A percentile compares a stretch with the other conserved stretches of the same genome.
phyloP scores from a whole-genome alignment of 2,329 filamentous ascomycete species.

The Nigrospora osmanthi region DNA sequence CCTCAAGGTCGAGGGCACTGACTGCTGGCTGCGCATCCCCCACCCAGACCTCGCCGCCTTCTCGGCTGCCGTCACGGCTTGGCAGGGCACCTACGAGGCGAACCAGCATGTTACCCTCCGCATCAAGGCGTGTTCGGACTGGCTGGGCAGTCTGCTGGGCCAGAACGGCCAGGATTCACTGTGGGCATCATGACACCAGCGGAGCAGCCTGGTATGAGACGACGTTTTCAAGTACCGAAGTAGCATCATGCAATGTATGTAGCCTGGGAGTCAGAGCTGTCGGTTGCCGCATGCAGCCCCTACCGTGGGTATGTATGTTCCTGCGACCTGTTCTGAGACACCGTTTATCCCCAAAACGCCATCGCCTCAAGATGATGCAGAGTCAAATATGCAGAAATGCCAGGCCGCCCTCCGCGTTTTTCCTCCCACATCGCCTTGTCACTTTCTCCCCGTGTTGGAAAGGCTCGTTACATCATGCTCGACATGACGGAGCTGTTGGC shows the following conservation, averaged over 20 bases:
- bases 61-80: constrained; percentile 58
- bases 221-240: no score
- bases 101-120: constrained; percentile 42
- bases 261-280: no score
- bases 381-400: constrained; percentile 22
- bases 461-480: constrained; percentile 48
- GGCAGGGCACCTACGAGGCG: constrained; percentile 39
- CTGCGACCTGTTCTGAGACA: background rate
- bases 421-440: background rate
- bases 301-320: constrained; percentile 4
- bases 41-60: constrained; percentile 52
- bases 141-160: constrained; percentile 54
- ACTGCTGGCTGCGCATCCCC: constrained; percentile 60
- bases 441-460: background rate
- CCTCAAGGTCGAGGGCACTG: constrained; percentile 46
- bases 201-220: no score
- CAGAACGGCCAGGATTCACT: constrained; percentile 37
- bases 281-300: no score
- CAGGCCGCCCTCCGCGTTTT: constrained; percentile 4
- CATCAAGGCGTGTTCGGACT: constrained; percentile 52
- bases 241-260: no score
- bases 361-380: constrained; percentile 18
- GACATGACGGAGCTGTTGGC: constrained; percentile 77
- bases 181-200: constrained; percentile 23
- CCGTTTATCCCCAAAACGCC: constrained; percentile 19